Conservation (phyloP, 2,329 filamentous ascomycete genomes). For the Fusarium falciforme region DNA sequence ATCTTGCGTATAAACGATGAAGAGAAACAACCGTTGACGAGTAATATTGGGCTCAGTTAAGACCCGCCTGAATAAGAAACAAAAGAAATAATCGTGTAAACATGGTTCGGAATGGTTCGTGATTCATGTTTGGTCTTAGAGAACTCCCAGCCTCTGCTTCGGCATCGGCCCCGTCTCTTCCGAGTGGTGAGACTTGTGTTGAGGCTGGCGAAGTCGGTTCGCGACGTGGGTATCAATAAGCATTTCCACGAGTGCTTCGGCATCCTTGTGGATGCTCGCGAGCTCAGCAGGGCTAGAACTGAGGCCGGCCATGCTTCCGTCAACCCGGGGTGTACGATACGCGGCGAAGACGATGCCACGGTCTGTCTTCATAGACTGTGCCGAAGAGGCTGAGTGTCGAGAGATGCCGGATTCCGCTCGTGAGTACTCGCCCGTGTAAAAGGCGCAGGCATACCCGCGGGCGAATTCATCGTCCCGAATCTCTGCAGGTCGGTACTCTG, state of each 20-base stretch:
- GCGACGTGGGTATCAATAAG: slow-evolving; percentile 62
- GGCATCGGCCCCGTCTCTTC: slow-evolving; percentile 56
- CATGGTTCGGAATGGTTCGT: slow-evolving; percentile 11
- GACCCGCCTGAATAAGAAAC: slow-evolving; percentile 3
- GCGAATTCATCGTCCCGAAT: slow-evolving; percentile 58
- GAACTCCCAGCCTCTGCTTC: slow-evolving; percentile 28
- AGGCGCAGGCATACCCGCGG: slow-evolving; percentile 65
- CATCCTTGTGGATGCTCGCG: slow-evolving; percentile 59
- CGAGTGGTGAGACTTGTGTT: slow-evolving; percentile 38
- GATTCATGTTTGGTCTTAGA: not conserved
- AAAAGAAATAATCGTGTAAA: slow-evolving; percentile 22
- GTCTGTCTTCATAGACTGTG: slow-evolving; percentile 50
- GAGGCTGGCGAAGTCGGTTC: slow-evolving; percentile 49
- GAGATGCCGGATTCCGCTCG: slow-evolving; percentile 40
- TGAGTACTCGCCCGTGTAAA: slow-evolving; percentile 58
- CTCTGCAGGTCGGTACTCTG: slow-evolving; percentile 61
- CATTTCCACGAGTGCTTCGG: slow-evolving; percentile 64
- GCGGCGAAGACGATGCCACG: slow-evolving; percentile 68
- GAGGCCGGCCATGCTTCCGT: slow-evolving; percentile 50
- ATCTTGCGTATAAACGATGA: slow-evolving; percentile 43
- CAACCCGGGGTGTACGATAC: slow-evolving; percentile 60
- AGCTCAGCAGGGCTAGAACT: slow-evolving; percentile 55
- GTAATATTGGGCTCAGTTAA: slow-evolving; percentile 3
- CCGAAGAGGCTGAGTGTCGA: slow-evolving; percentile 41
- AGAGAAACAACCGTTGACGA: slow-evolving; percentile 13